A percentile compares a stretch with the other conserved stretches of the same genome.
phyloP scores from a whole-genome alignment of 441 rosid species.

The Pelargonium fulgidum region DNA sequence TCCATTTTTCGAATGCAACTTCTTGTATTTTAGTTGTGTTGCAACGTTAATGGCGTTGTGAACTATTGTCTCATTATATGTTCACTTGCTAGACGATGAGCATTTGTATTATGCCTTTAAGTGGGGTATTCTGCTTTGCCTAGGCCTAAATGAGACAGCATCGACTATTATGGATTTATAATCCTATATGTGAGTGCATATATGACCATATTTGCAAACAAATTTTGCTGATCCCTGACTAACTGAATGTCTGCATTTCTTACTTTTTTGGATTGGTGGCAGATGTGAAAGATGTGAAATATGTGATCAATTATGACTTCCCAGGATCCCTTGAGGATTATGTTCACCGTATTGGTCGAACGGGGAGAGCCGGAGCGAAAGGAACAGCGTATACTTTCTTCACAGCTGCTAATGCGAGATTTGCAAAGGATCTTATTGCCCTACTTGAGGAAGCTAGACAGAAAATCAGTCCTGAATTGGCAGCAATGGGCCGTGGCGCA shows the following conservation, averaged over 20 bases:
- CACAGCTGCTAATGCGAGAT: constrained; percentile 74
- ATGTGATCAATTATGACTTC: constrained; percentile 94
- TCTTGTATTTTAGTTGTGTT: no score
- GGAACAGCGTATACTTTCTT: constrained; percentile 88
- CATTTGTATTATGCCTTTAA: not conserved
- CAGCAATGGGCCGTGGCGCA: constrained; percentile 64
- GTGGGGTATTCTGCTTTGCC: not conserved
- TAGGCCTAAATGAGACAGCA: not conserved
- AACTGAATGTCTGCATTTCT: constrained; percentile 10
- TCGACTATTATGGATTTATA: no score
- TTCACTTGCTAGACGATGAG: not conserved
- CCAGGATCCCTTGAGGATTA: constrained; percentile 89
- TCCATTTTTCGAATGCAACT: no score
- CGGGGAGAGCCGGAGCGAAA: constrained; percentile 96
- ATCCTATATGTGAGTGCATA: no score
- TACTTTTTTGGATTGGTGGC: constrained; percentile 36
- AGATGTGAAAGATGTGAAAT: constrained; percentile 99
- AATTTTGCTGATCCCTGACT: constrained; percentile 33
- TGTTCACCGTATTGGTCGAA: constrained; percentile 92
- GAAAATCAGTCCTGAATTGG: constrained; percentile 57
- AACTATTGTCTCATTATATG: not conserved
- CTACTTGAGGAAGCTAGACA: constrained; percentile 88
- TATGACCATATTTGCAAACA: constrained; percentile 65
- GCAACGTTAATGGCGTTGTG: not conserved
- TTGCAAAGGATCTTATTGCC: constrained; percentile 74